phyloP scores from a whole-genome alignment of 23 red algal species.

The Cyanidium caldarium region DNA sequence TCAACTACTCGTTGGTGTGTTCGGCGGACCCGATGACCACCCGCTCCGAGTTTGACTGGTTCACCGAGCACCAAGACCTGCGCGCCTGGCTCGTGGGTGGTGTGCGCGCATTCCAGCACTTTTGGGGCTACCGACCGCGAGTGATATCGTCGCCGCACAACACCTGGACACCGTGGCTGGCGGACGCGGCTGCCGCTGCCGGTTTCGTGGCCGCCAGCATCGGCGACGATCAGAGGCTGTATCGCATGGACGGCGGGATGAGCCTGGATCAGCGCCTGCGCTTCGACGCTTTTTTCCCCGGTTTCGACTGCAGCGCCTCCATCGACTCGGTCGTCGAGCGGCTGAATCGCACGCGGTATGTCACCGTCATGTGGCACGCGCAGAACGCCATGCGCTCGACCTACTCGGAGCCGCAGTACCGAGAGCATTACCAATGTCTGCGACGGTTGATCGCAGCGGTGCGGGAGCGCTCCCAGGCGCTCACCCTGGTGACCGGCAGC shows the following conservation, averaged over 20 bases:
- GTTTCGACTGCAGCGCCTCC: conserved; percentile 18
- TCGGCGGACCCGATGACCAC: not conserved
- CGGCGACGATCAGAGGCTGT: conserved; percentile 27
- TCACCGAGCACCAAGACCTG: not conserved
- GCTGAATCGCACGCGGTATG: conserved; percentile 17
- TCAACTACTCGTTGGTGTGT: conserved; percentile 21
- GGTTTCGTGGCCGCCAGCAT: conserved; percentile 37
- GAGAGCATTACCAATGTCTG: conserved; percentile 16
- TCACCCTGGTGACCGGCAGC: conserved; percentile 27
- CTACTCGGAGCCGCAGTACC: conserved; percentile 6
- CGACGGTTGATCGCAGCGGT: not conserved
- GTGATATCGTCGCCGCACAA: conserved; percentile 57
- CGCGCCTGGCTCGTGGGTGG: conserved; percentile 31
- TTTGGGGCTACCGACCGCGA: conserved; percentile 40
- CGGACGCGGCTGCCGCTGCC: conserved; percentile 4
- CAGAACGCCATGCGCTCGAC: conserved; percentile 34
- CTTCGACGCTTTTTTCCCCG: conserved; percentile 46
- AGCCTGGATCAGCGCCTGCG: conserved; percentile 28
- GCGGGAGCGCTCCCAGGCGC: not conserved
- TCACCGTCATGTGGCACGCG: conserved; percentile 55
- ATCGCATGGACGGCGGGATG: conserved; percentile 7
- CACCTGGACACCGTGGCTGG: conserved; percentile 29
- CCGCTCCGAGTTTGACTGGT: conserved; percentile 25
- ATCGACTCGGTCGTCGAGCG: conserved; percentile 8
- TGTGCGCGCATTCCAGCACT: conserved; percentile 20